Evolutionary conservation across 441 rosid species (phyloP), one percentile per base, ranked within the genome.

Genomic region (Rhodomyrtus psidioides): DNA sequence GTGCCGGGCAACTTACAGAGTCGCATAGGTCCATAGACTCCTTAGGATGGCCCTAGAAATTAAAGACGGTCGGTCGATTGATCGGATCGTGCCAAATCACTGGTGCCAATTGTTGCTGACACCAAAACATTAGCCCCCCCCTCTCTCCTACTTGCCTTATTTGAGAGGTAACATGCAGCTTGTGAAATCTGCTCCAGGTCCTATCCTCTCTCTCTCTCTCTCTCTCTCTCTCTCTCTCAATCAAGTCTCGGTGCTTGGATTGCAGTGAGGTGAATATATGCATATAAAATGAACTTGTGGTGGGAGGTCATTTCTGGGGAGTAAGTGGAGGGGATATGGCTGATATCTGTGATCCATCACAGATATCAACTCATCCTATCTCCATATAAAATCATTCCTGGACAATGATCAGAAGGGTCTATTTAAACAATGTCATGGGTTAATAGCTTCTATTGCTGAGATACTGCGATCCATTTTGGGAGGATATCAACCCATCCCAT

Each of bases 81-180:
- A 4, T 12, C 53, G 53, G 79, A 39, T 21, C 9, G 1, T 8
- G n/a, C 51, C 79, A 70, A 42, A 85, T 55, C 85, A 83, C 84
- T 85, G 89, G 87, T 88, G 85, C 86, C 84, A 65, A 86, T 55
- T 55, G 58, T 55, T 74, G 58, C 24, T 42, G 59, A 87, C 85
- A 74, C 79, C 54, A 83, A 83, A 83, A 86, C 90, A 84, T 87
- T 57, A 74, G 46, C 49, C 49, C 49, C 46, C 49, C 49, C 88
- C 82, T 12, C 44, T 53, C 83, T 12, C 85, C 57, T 85, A 70
- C 58, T 89, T 90, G 87, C 88, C 87, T 84, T 27, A 58, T 84
- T 86, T 44, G 82, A 84, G 87, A 86, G 90, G 84, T 87, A 87
- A 86, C 91, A 88, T 79, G 87, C 85, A 74, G 49, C 55, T 51